These are phyloP conservation scores for Silene vulgaris DNA, from an alignment of 179 eudicot species.

Conservation along the genomic window DNA sequence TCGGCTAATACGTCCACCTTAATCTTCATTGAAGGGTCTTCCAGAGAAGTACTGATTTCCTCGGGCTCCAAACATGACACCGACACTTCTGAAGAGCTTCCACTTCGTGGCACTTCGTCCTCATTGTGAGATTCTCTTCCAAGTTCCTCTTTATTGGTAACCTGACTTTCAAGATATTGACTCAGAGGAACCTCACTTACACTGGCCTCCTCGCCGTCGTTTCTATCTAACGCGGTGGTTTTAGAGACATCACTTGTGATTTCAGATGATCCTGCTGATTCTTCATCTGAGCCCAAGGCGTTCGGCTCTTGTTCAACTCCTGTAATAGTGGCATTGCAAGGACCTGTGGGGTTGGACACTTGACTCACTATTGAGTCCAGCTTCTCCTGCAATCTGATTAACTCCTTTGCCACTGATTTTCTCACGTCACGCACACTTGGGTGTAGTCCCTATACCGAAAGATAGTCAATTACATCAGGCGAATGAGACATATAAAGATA, in stretches of 20 bases:
- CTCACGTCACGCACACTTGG: slow-evolving; percentile 51
- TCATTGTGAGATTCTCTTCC: not conserved
- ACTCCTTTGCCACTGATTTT: slow-evolving; percentile 62
- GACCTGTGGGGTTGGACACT: slow-evolving; percentile 13
- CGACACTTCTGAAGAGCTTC: not conserved
- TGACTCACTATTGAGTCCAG: slow-evolving; percentile 37
- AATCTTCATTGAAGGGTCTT: not conserved
- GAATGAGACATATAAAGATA: not conserved
- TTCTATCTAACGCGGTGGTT: not conserved
- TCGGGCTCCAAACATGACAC: not conserved
- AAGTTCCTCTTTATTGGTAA: too few relatives aligned
- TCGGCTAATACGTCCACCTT: not conserved
- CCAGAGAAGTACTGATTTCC: not conserved
- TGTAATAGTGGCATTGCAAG: slow-evolving; percentile 4
- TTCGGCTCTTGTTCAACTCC: not conserved
- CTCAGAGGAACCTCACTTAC: too few relatives aligned
- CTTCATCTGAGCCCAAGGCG: not conserved
- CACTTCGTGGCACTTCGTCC: not conserved
- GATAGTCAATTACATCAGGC: not conserved
- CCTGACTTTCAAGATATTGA: too few relatives aligned
- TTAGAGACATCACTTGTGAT: not conserved
- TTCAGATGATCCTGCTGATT: not conserved
- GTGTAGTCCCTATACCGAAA: slow-evolving; percentile 49
- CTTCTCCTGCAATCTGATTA: slow-evolving; percentile 55
- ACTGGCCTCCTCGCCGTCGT: not conserved